phyloP scores from a whole-genome alignment of 192 early-diverging fungal species.

The Coemansia sp. region DNA sequence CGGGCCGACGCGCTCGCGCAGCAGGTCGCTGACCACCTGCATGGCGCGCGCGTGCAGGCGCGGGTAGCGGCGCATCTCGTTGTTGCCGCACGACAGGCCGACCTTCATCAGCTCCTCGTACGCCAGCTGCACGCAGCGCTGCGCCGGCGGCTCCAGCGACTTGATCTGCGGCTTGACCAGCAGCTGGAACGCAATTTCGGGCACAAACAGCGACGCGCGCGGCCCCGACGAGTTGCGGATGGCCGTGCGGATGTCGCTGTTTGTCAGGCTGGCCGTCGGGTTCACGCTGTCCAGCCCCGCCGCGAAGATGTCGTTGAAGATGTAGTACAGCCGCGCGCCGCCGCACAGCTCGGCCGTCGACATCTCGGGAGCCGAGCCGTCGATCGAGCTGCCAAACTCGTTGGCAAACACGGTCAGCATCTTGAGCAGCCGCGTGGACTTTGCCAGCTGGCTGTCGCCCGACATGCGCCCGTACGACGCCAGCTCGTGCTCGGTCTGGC shows the following conservation, averaged over 20 bases:
- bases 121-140: constrained; percentile 77
- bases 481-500: constrained; percentile 76
- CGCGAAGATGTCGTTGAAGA: constrained; percentile 79
- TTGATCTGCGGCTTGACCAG: constrained; percentile 80
- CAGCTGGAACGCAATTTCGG: constrained; percentile 82
- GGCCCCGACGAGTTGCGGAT: constrained; percentile 84
- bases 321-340: constrained; percentile 79
- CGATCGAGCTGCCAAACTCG: constrained; percentile 76
- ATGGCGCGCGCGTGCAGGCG: constrained; percentile 68
- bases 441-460: constrained; percentile 18
- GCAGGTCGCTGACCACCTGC: constrained; percentile 74
- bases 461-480: constrained; percentile 60
- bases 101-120: constrained; percentile 84
- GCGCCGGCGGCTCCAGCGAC: constrained; percentile 68
- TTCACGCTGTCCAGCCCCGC: constrained; percentile 68
- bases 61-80: constrained; percentile 76
- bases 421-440: constrained; percentile 59
- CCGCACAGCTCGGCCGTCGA: constrained; percentile 77
- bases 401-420: constrained; percentile 73
- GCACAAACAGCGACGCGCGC: constrained; percentile 76
- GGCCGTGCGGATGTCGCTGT: constrained; percentile 74
- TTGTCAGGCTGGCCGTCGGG: constrained; percentile 67
- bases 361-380: constrained; percentile 69
- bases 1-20: constrained; percentile 71
- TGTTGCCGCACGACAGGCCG: constrained; percentile 71